phyloP scores from a whole-genome alignment of 179 eudicot genomes.

The Spinacia oleracea region DNA sequence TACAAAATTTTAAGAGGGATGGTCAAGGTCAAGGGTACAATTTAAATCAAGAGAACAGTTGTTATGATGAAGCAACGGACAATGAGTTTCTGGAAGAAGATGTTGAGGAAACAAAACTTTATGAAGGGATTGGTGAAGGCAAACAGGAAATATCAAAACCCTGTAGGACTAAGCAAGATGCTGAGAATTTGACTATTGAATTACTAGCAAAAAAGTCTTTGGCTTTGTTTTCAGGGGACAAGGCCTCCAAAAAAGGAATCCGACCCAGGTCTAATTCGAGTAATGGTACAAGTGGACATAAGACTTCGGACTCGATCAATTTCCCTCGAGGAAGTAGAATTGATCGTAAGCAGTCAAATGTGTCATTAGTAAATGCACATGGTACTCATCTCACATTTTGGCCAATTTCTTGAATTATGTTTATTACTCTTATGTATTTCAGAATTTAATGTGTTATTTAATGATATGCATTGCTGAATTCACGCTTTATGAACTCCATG shows the following conservation, averaged over 20 bases:
- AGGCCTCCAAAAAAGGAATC: constrained; percentile 7
- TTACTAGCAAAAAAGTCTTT: constrained; percentile 62
- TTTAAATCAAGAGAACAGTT: constrained; percentile 24
- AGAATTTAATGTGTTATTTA: background rate
- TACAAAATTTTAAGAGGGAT: background rate
- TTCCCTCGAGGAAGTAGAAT: background rate
- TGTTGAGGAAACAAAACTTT: constrained; percentile 31
- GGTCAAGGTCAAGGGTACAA: constrained; percentile 19
- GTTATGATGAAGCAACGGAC: constrained; percentile 26
- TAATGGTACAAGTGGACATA: background rate
- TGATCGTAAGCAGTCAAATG: background rate
- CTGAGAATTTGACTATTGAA: constrained; percentile 51
- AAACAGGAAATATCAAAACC: constrained; percentile 15
- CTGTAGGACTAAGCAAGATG: constrained; percentile 38
- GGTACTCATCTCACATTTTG: constrained; percentile 22
- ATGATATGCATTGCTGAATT: background rate
- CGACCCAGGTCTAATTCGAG: constrained; percentile 16
- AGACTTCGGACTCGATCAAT: background rate
- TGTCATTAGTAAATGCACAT: constrained; percentile 4
- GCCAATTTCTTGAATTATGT: background rate
- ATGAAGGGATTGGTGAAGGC: constrained; percentile 9
- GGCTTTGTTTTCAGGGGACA: constrained; percentile 15
- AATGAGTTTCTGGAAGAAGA: constrained; percentile 40
- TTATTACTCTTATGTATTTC: background rate
- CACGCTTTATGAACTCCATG: background rate